Evolutionary conservation across 1,284 basidiomycete genomes (phyloP), one percentile per base, ranked within the genome.

Genomic region (Pyrrhoderma lamaoense): DNA sequence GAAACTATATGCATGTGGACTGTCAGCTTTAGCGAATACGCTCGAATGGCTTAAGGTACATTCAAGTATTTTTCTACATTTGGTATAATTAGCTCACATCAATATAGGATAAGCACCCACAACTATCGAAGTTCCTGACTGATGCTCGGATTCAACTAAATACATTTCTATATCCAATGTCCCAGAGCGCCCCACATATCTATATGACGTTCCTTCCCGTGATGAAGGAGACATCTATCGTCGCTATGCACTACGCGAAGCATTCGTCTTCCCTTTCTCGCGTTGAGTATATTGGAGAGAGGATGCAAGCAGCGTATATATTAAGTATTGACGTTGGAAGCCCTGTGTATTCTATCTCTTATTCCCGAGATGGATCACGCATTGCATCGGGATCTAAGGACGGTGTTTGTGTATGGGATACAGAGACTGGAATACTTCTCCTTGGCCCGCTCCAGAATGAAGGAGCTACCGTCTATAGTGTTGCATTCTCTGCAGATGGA

Each of bases 401-500:
- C n/a, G n/a, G n/a, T n/a, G n/a, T n/a, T n/a, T n/a, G n/a, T n/a
- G n/a, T n/a, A n/a, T n/a, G n/a, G n/a, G n/a, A n/a, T n/a, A n/a
- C n/a, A n/a, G n/a, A n/a, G 11, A 42, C 16, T 1, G 39, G 31
- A 44, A n/a, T n/a, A n/a, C n/a, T n/a, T n/a, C n/a, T n/a, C n/a
- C n/a, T n/a, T n/a, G n/a, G n/a, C n/a, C n/a, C n/a, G n/a, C n/a
- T n/a, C n/a, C n/a, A n/a, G n/a, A n/a, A n/a, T n/a, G n/a, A n/a
- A n/a, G n/a, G n/a, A n/a, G n/a, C n/a, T n/a, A n/a, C n/a, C n/a
- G 19, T 2, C n/a, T n/a, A n/a, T n/a, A n/a, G n/a, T 22, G 47
- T 40, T 5, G 47, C 36, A 11, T 39, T 36, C 19, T 52, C 50
- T 1, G 36, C 50, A 18, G 49, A 43, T 38, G 50, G 50, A 14